Evolutionary conservation across 2,329 filamentous ascomycete genomes (phyloP), one percentile per base, ranked within the genome.

Genomic region (Aspergillus quadricinctus): DNA sequence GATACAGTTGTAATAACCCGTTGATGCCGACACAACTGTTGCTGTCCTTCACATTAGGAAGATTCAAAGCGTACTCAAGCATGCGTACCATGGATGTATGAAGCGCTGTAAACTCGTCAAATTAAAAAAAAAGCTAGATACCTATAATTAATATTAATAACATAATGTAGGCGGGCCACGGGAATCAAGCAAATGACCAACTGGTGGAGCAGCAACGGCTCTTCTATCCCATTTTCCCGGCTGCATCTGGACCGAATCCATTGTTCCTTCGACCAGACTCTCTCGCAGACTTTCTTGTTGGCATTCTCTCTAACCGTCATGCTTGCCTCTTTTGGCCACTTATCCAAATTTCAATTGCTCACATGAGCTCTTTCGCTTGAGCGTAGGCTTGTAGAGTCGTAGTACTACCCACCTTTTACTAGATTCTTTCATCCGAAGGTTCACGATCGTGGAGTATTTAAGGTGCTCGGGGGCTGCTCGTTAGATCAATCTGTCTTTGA

Each of bases 391-490:
- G 28, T 50, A 27, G 21, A 41, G 37, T 49, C 53, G 51, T 27
- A 25, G 35, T 29, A 35, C 40, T 51, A 29, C 52, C 46, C 37
- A 48, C 48, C 23, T 17, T 37, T 37, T 37, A 7, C 14, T 37
- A 1, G 31, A 17, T 37, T 37, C 14, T 14, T 37, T 17, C 31
- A 17, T 37, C 31, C 25, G 35, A 27, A 46, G 29, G 8, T 23
- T 45, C 41, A 45, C 25, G 45, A 60, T 56, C 45, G 56, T 57
- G 31, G 55, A 54, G 25, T 64, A 64, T 65, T 49, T 64, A 65
- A 64, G 52, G 5, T 40, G n/a, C 27, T 37, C 14, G 31, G 14
- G 17, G 14, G 31, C 31, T 37, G 31, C 31, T 48, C 37, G 1
- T 52, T 23, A 28, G 23, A 8, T 8, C 45, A 48, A 19, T 19